These are phyloP conservation scores for Vitis hybrid DNA, from an alignment of 177 flowering plant species.

Conservation along the genomic window DNA sequence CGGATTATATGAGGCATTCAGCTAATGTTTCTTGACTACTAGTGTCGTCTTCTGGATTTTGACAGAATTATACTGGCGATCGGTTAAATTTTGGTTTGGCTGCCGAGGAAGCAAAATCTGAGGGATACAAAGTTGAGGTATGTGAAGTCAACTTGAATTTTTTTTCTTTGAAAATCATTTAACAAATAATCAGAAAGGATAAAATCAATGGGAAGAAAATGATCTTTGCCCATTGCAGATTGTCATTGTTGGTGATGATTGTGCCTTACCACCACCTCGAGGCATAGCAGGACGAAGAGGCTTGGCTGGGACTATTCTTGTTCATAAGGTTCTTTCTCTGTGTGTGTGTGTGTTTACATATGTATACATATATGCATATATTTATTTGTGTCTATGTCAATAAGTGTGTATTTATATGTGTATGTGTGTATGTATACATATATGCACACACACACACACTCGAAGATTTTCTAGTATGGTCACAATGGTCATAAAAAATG, in stretches of 20 bases:
- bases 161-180: not conserved
- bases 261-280: constrained; percentile 97
- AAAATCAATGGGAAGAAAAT: not conserved
- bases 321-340: constrained; percentile 67
- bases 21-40: constrained; percentile 6
- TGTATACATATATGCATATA: not conserved
- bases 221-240: constrained; percentile 38
- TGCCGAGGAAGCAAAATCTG: constrained; percentile 94
- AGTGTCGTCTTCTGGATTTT: constrained; percentile 11
- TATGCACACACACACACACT: not conserved
- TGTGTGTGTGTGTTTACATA: not conserved
- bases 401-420: not conserved
- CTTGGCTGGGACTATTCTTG: constrained; percentile 92
- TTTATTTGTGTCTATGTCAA: not conserved
- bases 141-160: not conserved
- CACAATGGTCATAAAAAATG: too few species aligned
- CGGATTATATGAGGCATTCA: not conserved
- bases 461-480: too few species aligned
- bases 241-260: constrained; percentile 97
- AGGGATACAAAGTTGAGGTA: constrained; percentile 94
- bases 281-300: constrained; percentile 96
- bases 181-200: not conserved
- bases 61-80: constrained; percentile 95
- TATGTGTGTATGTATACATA: constrained; percentile 1
- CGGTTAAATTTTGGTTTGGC: constrained; percentile 96